Base-by-base conservation (phyloP, 176 grass and related monocot species). In the Coix lacrymajobi region DNA sequence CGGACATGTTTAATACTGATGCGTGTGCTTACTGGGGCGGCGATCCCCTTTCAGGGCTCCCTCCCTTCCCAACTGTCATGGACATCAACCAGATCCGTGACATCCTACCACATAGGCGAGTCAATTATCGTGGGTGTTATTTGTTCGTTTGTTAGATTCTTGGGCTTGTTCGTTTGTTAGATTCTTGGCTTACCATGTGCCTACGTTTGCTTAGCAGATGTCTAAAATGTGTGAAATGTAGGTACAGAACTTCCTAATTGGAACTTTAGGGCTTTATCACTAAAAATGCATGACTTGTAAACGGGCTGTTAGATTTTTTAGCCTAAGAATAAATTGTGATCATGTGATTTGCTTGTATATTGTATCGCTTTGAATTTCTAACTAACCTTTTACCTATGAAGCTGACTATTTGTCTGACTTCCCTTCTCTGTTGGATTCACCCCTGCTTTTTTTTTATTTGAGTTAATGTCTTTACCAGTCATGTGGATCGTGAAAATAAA, bases 81-180 rank as follows among this genome's bases (percentile, higher is more conserved):
- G 88, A 90, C 66, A 90, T 90, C 75, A 90, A 90, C 54, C 84
- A 86, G 80, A 90, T 90, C 79, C 88, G 88, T 12, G 84, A 83
- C 17, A 83, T 86, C 62, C 75, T 90, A 17, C 88, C 88, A 2
- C 88, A 90, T 66, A 64, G 88, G 88, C 87, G 80, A 83, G 58
- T 43, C 36, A 16, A 5, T 20, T 26, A 30, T 62, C 58, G 24
- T 39, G 25, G 40, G 37, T 30, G 28, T 4, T 43, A 16, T 43
- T 19, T 67, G 30, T 30, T 45, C 41, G 24, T 73, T 66, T 40
- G 25, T 5, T 41, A 4, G 3, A 32, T 39, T 83, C 33, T 75
- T n/a, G n/a, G n/a, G n/a, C n/a, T n/a, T n/a, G n/a, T n/a, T n/a
- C n/a, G n/a, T n/a, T n/a, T n/a, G n/a, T n/a, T n/a, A n/a, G n/a